These are phyloP conservation scores for Paraconiothyrium brasiliense DNA, from an alignment of 2,329 filamentous ascomycete genomes.

Conservation along the genomic window DNA sequence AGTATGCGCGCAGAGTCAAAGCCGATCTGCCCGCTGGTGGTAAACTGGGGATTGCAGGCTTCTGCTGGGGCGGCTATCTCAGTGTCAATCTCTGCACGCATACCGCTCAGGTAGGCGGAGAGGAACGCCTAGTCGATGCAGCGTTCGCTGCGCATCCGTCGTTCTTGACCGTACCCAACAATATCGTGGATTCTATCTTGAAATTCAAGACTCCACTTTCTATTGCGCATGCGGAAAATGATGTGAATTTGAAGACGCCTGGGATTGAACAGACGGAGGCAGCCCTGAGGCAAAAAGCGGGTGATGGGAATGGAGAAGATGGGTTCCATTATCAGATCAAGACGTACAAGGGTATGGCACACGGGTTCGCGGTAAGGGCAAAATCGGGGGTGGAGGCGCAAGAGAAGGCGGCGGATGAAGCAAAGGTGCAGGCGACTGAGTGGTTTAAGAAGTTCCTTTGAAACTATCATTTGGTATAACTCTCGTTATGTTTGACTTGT, in stretches of 20 bases:
- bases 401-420: slow-evolving; percentile 30
- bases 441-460: slow-evolving; percentile 39
- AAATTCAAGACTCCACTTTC: slow-evolving; percentile 25
- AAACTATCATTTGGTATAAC: neutral
- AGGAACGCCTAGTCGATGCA: slow-evolving; percentile 23
- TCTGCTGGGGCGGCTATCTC: slow-evolving; percentile 38
- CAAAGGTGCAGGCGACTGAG: slow-evolving; percentile 32
- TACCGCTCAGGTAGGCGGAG: slow-evolving; percentile 17
- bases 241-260: slow-evolving; percentile 25
- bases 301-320: slow-evolving; percentile 26
- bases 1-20: slow-evolving; percentile 22
- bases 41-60: slow-evolving; percentile 29
- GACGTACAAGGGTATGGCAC: slow-evolving; percentile 28
- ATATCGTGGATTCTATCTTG: slow-evolving; percentile 22
- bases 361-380: slow-evolving; percentile 39
- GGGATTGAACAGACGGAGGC: slow-evolving; percentile 28
- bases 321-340: slow-evolving; percentile 30
- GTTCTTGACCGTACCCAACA: slow-evolving; percentile 13
- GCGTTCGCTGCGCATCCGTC: slow-evolving; percentile 33
- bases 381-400: slow-evolving; percentile 29
- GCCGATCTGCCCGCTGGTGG: slow-evolving; percentile 14
- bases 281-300: slow-evolving; percentile 25
- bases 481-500: neutral
- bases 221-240: slow-evolving; percentile 31
- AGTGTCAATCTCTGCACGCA: slow-evolving; percentile 16